Evolutionary conservation across 768 basidiomycete genomes (phyloP), one percentile per base, ranked within the genome.

Genomic region (Tylopilus balloui): DNA sequence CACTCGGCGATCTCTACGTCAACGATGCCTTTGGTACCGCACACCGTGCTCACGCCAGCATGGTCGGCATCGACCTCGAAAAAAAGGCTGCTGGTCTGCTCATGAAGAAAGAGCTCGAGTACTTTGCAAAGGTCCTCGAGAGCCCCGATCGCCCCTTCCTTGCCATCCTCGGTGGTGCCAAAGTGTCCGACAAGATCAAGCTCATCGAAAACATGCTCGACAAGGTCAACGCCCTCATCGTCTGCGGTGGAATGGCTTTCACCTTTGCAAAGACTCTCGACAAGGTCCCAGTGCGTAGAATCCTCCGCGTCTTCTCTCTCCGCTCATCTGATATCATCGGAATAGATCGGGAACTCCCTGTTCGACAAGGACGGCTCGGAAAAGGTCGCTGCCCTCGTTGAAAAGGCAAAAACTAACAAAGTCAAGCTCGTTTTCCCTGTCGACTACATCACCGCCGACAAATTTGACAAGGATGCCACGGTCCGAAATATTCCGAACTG

Each of bases 21-120:
- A 99, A 99, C 74, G 95, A 99, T 68, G 95, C 95, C 21, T 99
- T 99, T 66, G 95, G 95, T 42, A 99, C 95, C 38, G 95, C 94
- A 6, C 95, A 99, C 70, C 92, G 95, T 58, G 93, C 92, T 9
- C 95, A 99, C 70, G 97, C 95, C 0, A 93, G 90, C 61, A 97
- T 99, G 94, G 95, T 99, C 58, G 95, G 95, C 59, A 78, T 99
- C 60, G 83, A 95, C 66, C 79, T 98, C 15, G 84, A 86, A 7
- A 87, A 95, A 70, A 80, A 92, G 58, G 95, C 95, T 2, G 84
- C 95, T 27, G 95, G 95, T 21, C 93, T 96, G 77, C 79, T 99
- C 53, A 87, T 99, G 77, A 96, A 94, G 75, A 97, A 97, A 72
- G 95, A 99, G 70, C 83, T 99, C 59, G 94, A 97, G 61, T 99